These are phyloP conservation scores for Combretum micranthum DNA, from an alignment of 345 rosid genomes.

Conservation along the genomic window DNA sequence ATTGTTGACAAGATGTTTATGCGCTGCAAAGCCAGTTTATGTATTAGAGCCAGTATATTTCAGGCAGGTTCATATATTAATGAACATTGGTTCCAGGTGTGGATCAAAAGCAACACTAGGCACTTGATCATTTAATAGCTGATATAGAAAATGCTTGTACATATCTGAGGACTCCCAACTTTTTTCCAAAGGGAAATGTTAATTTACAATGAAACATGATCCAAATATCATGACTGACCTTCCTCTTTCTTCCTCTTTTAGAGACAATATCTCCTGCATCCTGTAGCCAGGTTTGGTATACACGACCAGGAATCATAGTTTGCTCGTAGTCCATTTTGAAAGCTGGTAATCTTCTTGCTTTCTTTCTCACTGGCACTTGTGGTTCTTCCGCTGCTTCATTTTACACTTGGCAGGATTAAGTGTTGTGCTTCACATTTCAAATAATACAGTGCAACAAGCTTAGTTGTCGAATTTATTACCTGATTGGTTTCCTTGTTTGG, in stretches of 20 bases:
- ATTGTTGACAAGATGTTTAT: slow-evolving; percentile 19
- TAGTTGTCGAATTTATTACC: slow-evolving; percentile 24
- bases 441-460: not conserved
- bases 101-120: not conserved
- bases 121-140: not conserved
- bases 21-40: slow-evolving; percentile 28
- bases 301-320: slow-evolving; percentile 51
- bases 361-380: slow-evolving; percentile 35
- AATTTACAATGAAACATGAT: not conserved
- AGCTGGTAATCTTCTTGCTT: slow-evolving; percentile 34
- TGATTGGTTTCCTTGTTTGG: slow-evolving; percentile 28
- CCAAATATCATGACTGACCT: slow-evolving; percentile 27
- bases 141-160: not conserved
- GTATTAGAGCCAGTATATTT: slow-evolving; percentile 4
- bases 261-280: slow-evolving; percentile 50
- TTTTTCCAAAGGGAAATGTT: not conserved
- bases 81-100: not conserved
- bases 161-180: not conserved
- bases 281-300: slow-evolving; percentile 75
- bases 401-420: slow-evolving; percentile 10
- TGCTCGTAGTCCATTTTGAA: slow-evolving; percentile 58
- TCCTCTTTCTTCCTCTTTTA: slow-evolving; percentile 48
- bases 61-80: not conserved
- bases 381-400: slow-evolving; percentile 41
- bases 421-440: not conserved